phyloP scores from a whole-genome alignment of 306 rosid genomes.

The Medicago arabica region DNA sequence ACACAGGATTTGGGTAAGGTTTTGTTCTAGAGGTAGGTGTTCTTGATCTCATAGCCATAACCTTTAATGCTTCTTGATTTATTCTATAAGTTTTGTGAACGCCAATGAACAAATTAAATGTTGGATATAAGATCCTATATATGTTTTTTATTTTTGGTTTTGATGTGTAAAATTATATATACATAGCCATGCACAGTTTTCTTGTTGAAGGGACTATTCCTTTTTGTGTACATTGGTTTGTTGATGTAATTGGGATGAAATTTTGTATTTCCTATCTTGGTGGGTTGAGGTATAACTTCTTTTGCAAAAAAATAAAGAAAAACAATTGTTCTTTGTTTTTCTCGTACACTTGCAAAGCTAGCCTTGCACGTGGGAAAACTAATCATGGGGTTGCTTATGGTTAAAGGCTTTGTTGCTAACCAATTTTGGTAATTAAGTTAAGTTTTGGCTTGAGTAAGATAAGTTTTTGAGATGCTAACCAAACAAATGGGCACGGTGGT shows the following conservation, averaged over 20 bases:
- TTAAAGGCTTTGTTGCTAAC: not conserved
- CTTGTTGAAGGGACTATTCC: constrained; percentile 52
- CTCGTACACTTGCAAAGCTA: constrained; percentile 33
- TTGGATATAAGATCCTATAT: constrained; percentile 1
- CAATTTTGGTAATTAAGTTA: not conserved
- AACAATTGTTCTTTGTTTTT: constrained; percentile 51
- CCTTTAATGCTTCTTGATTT: not conserved
- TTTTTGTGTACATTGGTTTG: constrained; percentile 49
- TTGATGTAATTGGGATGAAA: constrained; percentile 35
- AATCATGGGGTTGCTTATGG: not conserved
- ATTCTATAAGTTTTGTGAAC: not conserved
- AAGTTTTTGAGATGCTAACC: no score
- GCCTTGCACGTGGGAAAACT: constrained; percentile 13
- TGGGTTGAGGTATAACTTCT: constrained; percentile 46
- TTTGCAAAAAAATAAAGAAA: constrained; percentile 27
- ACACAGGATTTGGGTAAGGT: constrained; percentile 12
- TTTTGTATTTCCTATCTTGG: constrained; percentile 1
- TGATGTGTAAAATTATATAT: not conserved
- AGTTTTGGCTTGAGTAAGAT: not conserved
- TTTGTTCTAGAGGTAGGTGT: constrained; percentile 17
- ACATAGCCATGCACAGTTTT: constrained; percentile 6
- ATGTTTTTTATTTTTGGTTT: not conserved
- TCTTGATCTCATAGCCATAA: constrained; percentile 54
- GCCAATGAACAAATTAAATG: not conserved
- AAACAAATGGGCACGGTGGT: no score